Evolutionary conservation across 805 yeast species (phyloP).

Genomic region (Saccharomycopsis vini): DNA sequence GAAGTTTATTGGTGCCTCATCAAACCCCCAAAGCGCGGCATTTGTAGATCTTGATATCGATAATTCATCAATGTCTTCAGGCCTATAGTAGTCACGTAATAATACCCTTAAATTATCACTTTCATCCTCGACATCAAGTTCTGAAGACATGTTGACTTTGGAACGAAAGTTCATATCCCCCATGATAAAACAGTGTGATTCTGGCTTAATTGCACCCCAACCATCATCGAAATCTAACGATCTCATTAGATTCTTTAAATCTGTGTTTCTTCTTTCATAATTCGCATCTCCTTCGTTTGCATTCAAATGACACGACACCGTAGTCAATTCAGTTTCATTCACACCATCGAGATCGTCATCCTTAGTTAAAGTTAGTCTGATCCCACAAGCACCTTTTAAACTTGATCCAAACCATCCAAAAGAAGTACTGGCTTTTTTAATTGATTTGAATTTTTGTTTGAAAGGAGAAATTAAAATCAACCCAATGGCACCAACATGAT

Average conservation of each 20-base stretch:
- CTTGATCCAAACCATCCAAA: constrained; percentile 55
- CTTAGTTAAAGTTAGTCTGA: constrained; percentile 35
- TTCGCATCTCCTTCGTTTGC: constrained; percentile 65
- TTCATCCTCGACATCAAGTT: neutral
- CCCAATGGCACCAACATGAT: constrained; percentile 52
- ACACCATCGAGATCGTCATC: constrained; percentile 19
- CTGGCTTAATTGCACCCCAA: constrained; percentile 41
- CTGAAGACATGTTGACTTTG: constrained; percentile 24
- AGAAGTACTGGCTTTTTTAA: constrained; percentile 30
- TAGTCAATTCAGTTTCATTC: constrained; percentile 37
- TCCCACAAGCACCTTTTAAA: constrained; percentile 67
- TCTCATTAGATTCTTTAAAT: constrained; percentile 41
- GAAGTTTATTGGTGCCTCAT: constrained; percentile 57
- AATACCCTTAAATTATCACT: neutral
- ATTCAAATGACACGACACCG: constrained; percentile 62
- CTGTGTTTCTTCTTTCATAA: constrained; percentile 41
- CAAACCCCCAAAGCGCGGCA: constrained; percentile 50
- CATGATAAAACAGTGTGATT: constrained; percentile 55
- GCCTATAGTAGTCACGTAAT: constrained; percentile 5
- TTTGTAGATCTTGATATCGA: constrained; percentile 26
- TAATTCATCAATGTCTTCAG: constrained; percentile 31
- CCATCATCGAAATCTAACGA: constrained; percentile 53
- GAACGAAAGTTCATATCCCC: constrained; percentile 86
- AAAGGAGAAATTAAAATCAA: constrained; percentile 40
- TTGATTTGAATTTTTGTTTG: constrained; percentile 23